These are phyloP conservation scores for Aspergillus kassunensis DNA, from an alignment of 495 filamentous ascomycete genomes.

Conservation along the genomic window DNA sequence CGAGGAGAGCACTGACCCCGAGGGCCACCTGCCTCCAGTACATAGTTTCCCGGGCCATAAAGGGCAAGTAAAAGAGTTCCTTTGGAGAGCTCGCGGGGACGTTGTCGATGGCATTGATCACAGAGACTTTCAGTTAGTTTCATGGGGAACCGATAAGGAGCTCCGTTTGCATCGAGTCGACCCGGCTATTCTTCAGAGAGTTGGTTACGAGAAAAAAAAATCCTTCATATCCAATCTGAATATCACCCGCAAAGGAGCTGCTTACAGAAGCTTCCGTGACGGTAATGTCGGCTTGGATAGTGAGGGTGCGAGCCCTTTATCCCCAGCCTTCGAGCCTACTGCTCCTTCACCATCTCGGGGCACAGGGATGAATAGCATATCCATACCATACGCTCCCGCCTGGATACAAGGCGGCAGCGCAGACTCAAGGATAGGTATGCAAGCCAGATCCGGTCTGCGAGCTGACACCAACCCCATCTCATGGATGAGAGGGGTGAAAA, in stretches of 20 bases:
- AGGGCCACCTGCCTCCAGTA: constrained; percentile 52
- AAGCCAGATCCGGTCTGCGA: constrained; percentile 51
- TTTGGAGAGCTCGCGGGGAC: constrained; percentile 79
- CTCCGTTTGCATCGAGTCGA: constrained; percentile 76
- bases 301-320: constrained; percentile 34
- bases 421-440: constrained; percentile 58
- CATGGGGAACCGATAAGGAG: constrained; percentile 84
- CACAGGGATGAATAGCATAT: constrained; percentile 49
- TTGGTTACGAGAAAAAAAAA: constrained; percentile 74
- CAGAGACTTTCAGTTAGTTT: constrained; percentile 88
- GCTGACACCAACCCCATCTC: constrained; percentile 72
- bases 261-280: constrained; percentile 83
- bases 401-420: constrained; percentile 44
- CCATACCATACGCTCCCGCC: constrained; percentile 39
- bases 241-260: constrained; percentile 74
- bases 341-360: constrained; percentile 26
- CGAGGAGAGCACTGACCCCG: constrained; percentile 38
- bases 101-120: constrained; percentile 73
- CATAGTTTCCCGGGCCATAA: constrained; percentile 78
- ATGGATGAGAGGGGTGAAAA: constrained; percentile 94
- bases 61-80: constrained; percentile 86
- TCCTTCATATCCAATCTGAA: constrained; percentile 61
- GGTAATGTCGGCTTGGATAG: constrained; percentile 34
- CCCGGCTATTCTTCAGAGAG: constrained; percentile 55
- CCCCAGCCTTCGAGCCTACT: constrained; percentile 22